Base-by-base conservation (phyloP, 805 yeast genomes). In the Grigorovia yakushimaensis region DNA sequence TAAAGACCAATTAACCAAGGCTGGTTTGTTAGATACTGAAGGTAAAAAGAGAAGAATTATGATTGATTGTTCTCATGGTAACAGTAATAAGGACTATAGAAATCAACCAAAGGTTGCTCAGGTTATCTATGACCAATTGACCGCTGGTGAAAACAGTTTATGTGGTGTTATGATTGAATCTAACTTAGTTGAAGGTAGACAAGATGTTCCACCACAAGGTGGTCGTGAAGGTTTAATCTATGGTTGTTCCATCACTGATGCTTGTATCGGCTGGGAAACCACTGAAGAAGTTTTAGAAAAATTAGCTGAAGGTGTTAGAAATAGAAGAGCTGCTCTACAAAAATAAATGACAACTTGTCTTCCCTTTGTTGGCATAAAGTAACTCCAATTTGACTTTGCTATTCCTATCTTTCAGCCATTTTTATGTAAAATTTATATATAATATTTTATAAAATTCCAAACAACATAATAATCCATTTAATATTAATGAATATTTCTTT, bases 11-110 rank as follows among this genome's bases (percentile, higher is more conserved):
- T 70, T 88, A 49, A 64, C 64, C 17, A 73, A 76, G 45, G 73
- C 79, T 23, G 74, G 73, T 57, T 70, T 67, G 53, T 70, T 76
- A 22, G 70, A 69, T 57, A 67, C 71, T 35, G 57, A 55, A 8
- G 59, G 58, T 11, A 74, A 77, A 44, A 77, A 83, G 49, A 76
- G 91, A 61, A 76, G 53, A 50, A 89, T 59, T 59, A 93, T 91
- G 98, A 80, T 91, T 53, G 98, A 91, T 69, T 93, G 97, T 68
- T 88, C 97, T 39, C 98, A 91, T 64, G 98, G 97, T 53, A 91
- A 91, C 74, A 87, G 96, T 36, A 80, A 75, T 63, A 91, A 91
- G 66, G 83, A 91, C 68, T 89, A 81, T 78, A 78, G 78, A 64
- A 91, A 91, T 69, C 98, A 91, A 73, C 97, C 98, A 42, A 78